Evolutionary conservation across 805 yeast genomes (phyloP).

Genomic region (Saccharomyces kudriavzevii): DNA sequence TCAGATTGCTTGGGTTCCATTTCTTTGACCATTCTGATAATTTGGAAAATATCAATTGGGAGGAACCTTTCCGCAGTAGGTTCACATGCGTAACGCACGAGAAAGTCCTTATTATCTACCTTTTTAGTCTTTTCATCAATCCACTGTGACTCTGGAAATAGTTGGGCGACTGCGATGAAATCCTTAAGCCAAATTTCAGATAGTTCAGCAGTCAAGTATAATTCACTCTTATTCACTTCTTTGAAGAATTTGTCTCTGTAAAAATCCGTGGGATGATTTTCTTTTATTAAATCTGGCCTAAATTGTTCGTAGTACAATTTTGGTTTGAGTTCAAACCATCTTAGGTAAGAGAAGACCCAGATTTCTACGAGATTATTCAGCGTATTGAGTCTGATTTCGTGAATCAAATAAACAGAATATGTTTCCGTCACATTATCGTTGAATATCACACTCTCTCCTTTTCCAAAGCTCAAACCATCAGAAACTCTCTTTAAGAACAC

Average conservation of each 20-base stretch:
- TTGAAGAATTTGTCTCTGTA: constrained; percentile 15
- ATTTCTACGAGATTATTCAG: constrained; percentile 40
- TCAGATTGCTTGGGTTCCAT: constrained; percentile 23
- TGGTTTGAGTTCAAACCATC: constrained; percentile 34
- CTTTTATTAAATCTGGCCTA: constrained; percentile 16
- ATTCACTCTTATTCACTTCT: constrained; percentile 34
- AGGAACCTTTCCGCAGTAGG: constrained; percentile 24
- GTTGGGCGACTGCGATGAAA: constrained; percentile 38
- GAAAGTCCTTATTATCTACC: constrained; percentile 27
- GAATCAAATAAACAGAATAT: constrained; percentile 40
- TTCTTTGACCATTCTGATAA: constrained; percentile 11
- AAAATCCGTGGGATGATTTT: constrained; percentile 9
- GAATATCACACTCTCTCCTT: constrained; percentile 47
- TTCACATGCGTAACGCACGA: constrained; percentile 31
- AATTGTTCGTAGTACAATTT: constrained; percentile 23
- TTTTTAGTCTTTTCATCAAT: constrained; percentile 31
- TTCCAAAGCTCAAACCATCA: constrained; percentile 42
- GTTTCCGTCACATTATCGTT: constrained; percentile 29
- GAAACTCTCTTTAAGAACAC: constrained; percentile 33
- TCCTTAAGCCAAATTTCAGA: constrained; percentile 38
- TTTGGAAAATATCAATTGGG: constrained; percentile 15
- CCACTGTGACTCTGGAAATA: constrained; percentile 35
- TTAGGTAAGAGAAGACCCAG: constrained; percentile 41
- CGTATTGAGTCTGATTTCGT: constrained; percentile 45
- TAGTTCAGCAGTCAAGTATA: constrained; percentile 46